These are phyloP conservation scores for Monosporascus sp. DNA, from an alignment of 2,329 filamentous ascomycete species.

Conservation along the genomic window DNA sequence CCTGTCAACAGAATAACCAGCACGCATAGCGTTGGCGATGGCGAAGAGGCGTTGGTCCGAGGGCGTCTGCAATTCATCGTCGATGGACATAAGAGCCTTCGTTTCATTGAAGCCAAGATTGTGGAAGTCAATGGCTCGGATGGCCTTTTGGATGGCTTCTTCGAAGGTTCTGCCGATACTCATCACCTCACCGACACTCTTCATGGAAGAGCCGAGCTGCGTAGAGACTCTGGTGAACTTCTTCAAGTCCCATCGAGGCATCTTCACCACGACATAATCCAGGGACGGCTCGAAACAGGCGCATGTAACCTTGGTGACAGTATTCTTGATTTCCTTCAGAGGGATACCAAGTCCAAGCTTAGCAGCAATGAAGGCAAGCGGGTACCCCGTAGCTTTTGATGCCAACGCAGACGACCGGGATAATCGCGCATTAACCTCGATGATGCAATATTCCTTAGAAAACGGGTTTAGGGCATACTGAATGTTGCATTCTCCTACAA, in stretches of 20 bases:
- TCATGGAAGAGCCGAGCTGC: conserved; percentile 96
- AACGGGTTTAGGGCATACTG: conserved; percentile 96
- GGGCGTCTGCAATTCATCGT: conserved; percentile 92
- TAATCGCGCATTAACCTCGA: conserved; percentile 95
- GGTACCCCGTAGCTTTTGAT: conserved; percentile 96
- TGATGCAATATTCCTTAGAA: conserved; percentile 96
- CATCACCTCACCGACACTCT: conserved; percentile 99
- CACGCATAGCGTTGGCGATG: conserved; percentile 94
- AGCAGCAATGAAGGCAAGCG: conserved; percentile 90
- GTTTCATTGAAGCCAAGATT: conserved; percentile 95
- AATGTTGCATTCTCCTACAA: conserved; percentile 98
- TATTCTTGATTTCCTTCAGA: conserved; percentile 93
- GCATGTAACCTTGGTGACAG: conserved; percentile 90
- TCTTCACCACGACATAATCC: conserved; percentile 98
- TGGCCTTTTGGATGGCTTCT: conserved; percentile 97
- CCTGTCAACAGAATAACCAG: conserved; percentile 89
- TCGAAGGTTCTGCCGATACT: conserved; percentile 95
- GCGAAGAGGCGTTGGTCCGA: conserved; percentile 97
- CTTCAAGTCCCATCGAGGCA: conserved; percentile 97
- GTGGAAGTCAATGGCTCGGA: conserved; percentile 89
- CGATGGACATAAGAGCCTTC: conserved; percentile 87
- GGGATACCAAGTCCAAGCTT: conserved; percentile 94
- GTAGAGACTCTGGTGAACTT: conserved; percentile 98
- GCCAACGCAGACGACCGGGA: conserved; percentile 93
- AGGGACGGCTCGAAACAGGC: conserved; percentile 98